Evolutionary conservation across 1,139 yeast genomes (phyloP), one percentile per base, ranked within the genome.

Genomic region (Nakaseomyces sp.): DNA sequence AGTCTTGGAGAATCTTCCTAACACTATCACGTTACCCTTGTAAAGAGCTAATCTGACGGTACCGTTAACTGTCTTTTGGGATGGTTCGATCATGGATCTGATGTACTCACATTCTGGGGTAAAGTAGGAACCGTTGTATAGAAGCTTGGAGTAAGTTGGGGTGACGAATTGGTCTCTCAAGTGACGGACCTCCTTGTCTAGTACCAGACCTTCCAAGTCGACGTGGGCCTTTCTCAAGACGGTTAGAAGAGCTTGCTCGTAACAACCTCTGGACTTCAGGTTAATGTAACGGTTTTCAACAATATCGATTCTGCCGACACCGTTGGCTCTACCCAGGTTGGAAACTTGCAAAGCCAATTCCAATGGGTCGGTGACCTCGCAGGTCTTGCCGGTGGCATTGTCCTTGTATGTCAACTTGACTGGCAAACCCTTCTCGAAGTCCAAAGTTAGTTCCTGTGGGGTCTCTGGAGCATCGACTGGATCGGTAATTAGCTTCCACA

Each of bases 281-380:
- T 97, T 97, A 63, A 91, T 91, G 69, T 91, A 91, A 75, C 98
- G 86, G 76, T 91, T 88, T 73, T 91, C 98, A 56, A 91, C 98
- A 63, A 91, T 91, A 70, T 91, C 98, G 65, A 91, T 84, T 77
- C 98, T 87, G 67, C 98, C 98, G 52, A 91, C 96, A 74, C 98
- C 98, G 67, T 91, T 88, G 75, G 96, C 87, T 77, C 98, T 89
- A 48, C 96, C 98, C 63, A 91, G 75, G 58, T 87, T 80, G 68
- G 93, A 89, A 52, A 96, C 96, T 55, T 88, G 85, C 56, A 85
- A 70, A 77, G 91, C 91, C 57, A 91, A 73, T 58, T 89, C 96
- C 51, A 89, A 91, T 42, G 97, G 91, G 50, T 84, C 93, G 8
- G 64, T 60, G 24, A 54, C 63, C 6, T 43, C 41, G 53, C 82